Evolutionary conservation across 2,329 filamentous ascomycete species (phyloP).

Genomic region (Westerdykella aurantiaca): DNA sequence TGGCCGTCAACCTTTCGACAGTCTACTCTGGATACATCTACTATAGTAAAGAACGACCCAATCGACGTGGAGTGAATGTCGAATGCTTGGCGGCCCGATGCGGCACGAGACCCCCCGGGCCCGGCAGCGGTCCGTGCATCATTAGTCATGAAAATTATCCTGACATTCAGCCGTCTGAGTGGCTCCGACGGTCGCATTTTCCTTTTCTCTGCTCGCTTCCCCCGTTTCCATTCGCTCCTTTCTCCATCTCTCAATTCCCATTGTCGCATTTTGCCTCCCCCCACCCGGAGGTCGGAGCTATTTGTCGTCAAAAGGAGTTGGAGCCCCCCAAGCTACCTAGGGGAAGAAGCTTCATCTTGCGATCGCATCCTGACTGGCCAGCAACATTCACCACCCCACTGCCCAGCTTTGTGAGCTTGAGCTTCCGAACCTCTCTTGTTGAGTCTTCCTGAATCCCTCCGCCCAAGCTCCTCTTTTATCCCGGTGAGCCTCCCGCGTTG

Average conservation of each 20-base stretch:
- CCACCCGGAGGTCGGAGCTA: neutral
- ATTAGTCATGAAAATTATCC: too few species aligned
- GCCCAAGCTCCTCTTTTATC: conserved; percentile 9
- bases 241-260: neutral
- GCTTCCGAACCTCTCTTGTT: too few species aligned
- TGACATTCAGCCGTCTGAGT: neutral
- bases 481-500: conserved; percentile 11
- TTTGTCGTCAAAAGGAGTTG: neutral
- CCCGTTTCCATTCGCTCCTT: neutral
- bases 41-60: too few species aligned
- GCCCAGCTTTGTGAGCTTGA: too few species aligned
- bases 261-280: too few species aligned
- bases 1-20: too few species aligned
- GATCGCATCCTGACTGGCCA: neutral
- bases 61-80: too few species aligned
- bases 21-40: too few species aligned
- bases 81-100: too few species aligned
- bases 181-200: neutral
- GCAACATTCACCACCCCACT: too few species aligned
- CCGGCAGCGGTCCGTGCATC: too few species aligned
- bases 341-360: neutral
- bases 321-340: neutral
- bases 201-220: neutral
- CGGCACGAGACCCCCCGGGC: too few species aligned
- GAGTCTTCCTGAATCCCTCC: neutral